Evolutionary conservation across 371 early-diverging fungal genomes (phyloP), one percentile per base, ranked within the genome.

Genomic region (Mucor circinelloides): DNA sequence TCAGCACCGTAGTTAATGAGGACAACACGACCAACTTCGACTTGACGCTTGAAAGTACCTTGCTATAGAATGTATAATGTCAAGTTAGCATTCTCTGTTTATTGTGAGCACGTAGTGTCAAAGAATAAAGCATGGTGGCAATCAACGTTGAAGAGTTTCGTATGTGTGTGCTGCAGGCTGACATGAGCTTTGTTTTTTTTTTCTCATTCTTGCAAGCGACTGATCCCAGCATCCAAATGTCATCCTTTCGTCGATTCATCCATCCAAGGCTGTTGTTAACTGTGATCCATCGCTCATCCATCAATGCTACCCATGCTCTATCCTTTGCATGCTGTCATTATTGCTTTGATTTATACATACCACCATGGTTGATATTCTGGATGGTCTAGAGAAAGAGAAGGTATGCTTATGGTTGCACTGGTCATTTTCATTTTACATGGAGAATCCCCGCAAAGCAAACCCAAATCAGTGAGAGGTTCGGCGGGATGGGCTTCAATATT

Each of bases 11-110:
- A 89, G 89, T 89, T 97, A 77, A 99, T 71, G 77, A 96, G 88
- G 82, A 97, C 97, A 69, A 97, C 96, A 84, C 98, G 97, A 82
- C 98, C 98, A 81, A 98, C 94, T 87, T 99, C 94, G 82, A 98
- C 98, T 85, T 93, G 90, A 85, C 94, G 92, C 84, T 91, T 91
- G 89, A 93, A 94, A 72, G 91, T 79, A 75, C 79, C 81, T 81
- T 80, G 79, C 81, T 83, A 73, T 57, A 28, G 4, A 27, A 30
- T 34, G 5, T 2, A 54, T 19, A 28, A 28, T 60, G 25, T 12
- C 25, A 28, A 0, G 13, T 52, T 44, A 44, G 19, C 19, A 40
- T 6, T 44, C 30, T 30, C 30, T 30, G 6, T 44, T 19, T 44
- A 17, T 17, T 44, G 1, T 19, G 15, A 19, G 17, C 12, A 19